Conservation (phyloP, 148 eudicot genomes). For the Drosera capensis region DNA sequence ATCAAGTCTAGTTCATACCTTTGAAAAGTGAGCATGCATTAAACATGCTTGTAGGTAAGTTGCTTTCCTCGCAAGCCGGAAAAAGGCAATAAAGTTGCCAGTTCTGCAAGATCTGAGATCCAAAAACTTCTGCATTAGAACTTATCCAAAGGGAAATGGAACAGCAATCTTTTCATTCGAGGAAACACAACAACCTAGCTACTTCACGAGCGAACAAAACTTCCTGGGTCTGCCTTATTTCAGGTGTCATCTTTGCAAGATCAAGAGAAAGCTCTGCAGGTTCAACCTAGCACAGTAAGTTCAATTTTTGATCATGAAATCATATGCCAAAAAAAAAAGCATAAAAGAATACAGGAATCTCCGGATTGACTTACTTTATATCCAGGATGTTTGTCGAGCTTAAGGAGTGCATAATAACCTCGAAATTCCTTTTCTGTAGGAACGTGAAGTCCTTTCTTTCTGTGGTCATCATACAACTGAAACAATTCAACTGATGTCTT, state of each 20-base stretch:
- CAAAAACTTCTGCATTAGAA: constrained; percentile 12
- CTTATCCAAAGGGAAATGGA: constrained; percentile 6
- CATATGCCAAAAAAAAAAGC: too few relatives aligned
- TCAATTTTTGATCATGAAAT: constrained; percentile 7
- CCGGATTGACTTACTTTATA: constrained; percentile 61
- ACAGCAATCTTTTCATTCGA: constrained; percentile 2
- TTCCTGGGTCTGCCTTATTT: constrained; percentile 82
- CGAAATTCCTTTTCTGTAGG: constrained; percentile 88
- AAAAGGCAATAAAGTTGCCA: constrained; percentile 82
- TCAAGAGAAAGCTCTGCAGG: constrained; percentile 98
- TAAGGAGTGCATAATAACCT: constrained; percentile 96
- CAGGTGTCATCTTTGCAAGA: constrained; percentile 89
- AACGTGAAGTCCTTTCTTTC: constrained; percentile 67
- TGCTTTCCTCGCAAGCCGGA: constrained; percentile 79
- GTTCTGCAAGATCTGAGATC: constrained; percentile 88
- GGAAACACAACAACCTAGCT: constrained; percentile 62
- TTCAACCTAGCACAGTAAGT: constrained; percentile 60
- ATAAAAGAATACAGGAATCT: constrained; percentile 4
- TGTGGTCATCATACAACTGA: constrained; percentile 91
- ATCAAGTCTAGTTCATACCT: constrained; percentile 42
- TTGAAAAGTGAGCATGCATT: constrained; percentile 97
- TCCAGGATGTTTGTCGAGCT: constrained; percentile 97
- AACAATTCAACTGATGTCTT: constrained; percentile 94
- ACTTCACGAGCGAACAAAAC: constrained; percentile 84
- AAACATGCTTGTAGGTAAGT: constrained; percentile 93